Conservation (phyloP, 1,284 basidiomycete genomes). For the Cutaneotrichosporon dermatis region DNA sequence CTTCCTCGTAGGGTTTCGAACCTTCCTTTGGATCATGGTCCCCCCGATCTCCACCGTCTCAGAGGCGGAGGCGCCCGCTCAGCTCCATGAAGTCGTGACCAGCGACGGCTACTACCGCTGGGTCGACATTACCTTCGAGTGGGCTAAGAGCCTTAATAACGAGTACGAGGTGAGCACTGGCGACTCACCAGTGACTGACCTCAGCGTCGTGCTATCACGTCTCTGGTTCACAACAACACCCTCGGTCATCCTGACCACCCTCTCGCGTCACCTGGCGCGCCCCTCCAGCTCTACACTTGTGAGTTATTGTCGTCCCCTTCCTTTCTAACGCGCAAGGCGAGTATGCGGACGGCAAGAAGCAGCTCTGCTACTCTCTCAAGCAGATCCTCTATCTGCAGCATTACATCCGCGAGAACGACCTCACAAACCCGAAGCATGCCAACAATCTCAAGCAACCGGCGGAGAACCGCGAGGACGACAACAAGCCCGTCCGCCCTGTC, state of each 20-base stretch:
- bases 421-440: conserved; percentile 54
- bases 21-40: neutral
- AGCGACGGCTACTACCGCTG: conserved; percentile 39
- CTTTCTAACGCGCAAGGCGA: neutral
- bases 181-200: neutral
- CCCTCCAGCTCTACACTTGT: conserved; percentile 70
- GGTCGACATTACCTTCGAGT: conserved; percentile 38
- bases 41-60: neutral
- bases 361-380: conserved; percentile 69
- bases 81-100: conserved; percentile 14
- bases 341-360: conserved; percentile 44
- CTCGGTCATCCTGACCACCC: conserved; percentile 68
- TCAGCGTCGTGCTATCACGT: conserved; percentile 58
- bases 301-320: conserved; percentile 15
- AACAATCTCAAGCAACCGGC: conserved; percentile 2
- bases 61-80: no score
- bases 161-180: conserved; percentile 30
- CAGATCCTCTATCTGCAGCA: conserved; percentile 81
- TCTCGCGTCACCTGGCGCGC: conserved; percentile 59
- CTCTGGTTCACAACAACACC: conserved; percentile 61
- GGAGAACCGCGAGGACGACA: neutral
- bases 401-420: conserved; percentile 68
- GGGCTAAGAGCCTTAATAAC: conserved; percentile 21
- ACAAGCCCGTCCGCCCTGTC: conserved; percentile 8
- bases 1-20: no score